These are phyloP conservation scores for Solanum raphanifolium DNA, from an alignment of 257 asterid species.

Conservation along the genomic window DNA sequence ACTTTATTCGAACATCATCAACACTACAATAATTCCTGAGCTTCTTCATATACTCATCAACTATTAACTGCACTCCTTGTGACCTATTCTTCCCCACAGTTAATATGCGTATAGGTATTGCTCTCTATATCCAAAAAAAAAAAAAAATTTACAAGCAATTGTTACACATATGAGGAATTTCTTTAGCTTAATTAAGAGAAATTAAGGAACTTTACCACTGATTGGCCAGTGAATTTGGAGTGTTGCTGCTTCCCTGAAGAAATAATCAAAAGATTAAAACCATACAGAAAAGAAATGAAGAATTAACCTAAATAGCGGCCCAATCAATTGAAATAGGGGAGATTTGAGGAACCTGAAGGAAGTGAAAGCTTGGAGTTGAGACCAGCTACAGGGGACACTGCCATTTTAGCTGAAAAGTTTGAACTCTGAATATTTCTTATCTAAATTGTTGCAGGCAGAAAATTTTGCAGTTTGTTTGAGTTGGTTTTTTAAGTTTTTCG, in stretches of 20 bases:
- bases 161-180: background rate
- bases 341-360: background rate
- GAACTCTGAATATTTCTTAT: background rate
- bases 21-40: conserved; percentile 59
- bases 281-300: background rate
- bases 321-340: background rate
- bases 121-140: conserved; percentile 25
- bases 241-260: background rate
- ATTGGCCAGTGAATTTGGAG: conserved; percentile 39
- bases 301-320: background rate
- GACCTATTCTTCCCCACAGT: conserved; percentile 86
- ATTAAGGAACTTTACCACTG: conserved; percentile 31
- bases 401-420: background rate
- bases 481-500: background rate
- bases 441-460: background rate
- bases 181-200: background rate
- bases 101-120: conserved; percentile 68
- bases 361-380: background rate
- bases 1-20: conserved; percentile 61
- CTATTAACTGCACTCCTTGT: conserved; percentile 57
- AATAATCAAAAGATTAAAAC: background rate
- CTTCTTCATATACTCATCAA: conserved; percentile 59
- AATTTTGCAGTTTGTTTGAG: background rate
- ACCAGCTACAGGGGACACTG: background rate
- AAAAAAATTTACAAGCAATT: background rate